Evolutionary conservation across 371 early-diverging fungal species (phyloP).

Genomic region (Conidiobolus incongruus): DNA sequence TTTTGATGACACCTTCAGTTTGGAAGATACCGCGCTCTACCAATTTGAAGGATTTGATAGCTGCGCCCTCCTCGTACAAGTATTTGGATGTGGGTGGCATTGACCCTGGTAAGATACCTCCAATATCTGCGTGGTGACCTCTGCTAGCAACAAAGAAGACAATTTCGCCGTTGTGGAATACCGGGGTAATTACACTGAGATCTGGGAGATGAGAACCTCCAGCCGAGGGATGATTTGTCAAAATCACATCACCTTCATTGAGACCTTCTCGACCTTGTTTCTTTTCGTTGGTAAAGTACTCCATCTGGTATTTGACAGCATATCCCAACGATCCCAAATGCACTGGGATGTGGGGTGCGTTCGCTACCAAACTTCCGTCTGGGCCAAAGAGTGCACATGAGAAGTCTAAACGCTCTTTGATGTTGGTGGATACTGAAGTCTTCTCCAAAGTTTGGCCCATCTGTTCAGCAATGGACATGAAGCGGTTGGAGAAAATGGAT

Average conservation of each 20-base stretch:
- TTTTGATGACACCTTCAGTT: slow-evolving; percentile 37
- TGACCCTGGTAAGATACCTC: slow-evolving; percentile 59
- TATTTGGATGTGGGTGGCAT: slow-evolving; percentile 72
- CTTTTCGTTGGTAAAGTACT: slow-evolving; percentile 19
- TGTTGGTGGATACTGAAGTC: slow-evolving; percentile 87
- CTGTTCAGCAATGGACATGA: slow-evolving; percentile 95
- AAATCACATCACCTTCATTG: slow-evolving; percentile 73
- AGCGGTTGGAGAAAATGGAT: slow-evolving; percentile 82
- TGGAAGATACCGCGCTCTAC: slow-evolving; percentile 63
- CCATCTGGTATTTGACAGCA: slow-evolving; percentile 77
- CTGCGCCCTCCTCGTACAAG: slow-evolving; percentile 85
- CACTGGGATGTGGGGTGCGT: slow-evolving; percentile 90
- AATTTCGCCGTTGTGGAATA: slow-evolving; percentile 57
- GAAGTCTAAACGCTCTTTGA: slow-evolving; percentile 92
- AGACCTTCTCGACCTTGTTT: slow-evolving; percentile 14
- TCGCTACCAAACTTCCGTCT: slow-evolving; percentile 72
- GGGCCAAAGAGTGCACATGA: slow-evolving; percentile 92
- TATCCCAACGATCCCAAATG: slow-evolving; percentile 86
- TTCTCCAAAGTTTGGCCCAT: slow-evolving; percentile 90
- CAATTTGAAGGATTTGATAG: slow-evolving; percentile 69
- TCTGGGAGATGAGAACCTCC: slow-evolving; percentile 93
- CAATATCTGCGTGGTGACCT: slow-evolving; percentile 95
- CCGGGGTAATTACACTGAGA: slow-evolving; percentile 91
- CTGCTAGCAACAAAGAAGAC: slow-evolving; percentile 89
- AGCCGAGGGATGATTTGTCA: slow-evolving; percentile 90